Evolutionary conservation across 73 alveolate genomes (phyloP), one percentile per base, ranked within the genome.

Genomic region (Stentor roeselii): DNA sequence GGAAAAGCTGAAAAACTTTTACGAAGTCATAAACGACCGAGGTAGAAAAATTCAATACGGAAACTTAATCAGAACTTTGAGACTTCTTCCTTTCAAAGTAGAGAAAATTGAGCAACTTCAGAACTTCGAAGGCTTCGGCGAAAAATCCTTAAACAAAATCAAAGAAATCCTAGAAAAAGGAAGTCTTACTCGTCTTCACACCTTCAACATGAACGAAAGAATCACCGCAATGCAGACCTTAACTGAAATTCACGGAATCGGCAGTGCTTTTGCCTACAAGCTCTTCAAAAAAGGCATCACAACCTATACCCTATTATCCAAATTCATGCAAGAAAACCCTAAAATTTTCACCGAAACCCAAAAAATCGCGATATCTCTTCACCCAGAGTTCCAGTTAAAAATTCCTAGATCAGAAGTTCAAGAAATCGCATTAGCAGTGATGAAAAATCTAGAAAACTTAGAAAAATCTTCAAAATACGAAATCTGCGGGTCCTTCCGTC

Each of bases 321-420:
- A 96, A 60, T 85, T 95, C 59, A 85, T 88, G 82, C 75, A 91
- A 60, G 89, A 90, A 83, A 60, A 83, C 82, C 92, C 87, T 21
- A 32, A 78, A 74, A 39, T 67, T 77, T 82, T 96, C 42, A 89
- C 90, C 74, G 82, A 82, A 60, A 93, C 90, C 80, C 86, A 95
- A 67, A 87, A 89, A 83, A 95, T 92, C 58, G 97, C 99, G 3
- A 86, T 96, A 75, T 80, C 90, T 87, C 93, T 92, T 82, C 93
- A 91, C 88, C 97, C 95, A 82, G 99, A 96, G 60, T 84, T 96
- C 34, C 87, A 83, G 60, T 78, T 86, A 76, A 87, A 96, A 83
- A 96, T 96, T 42, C 98, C 98, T 6, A 93, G 99, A 86, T 95
- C 91, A 75, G 99, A 96, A 92, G 98, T 94, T 3, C 88, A 94